These are phyloP conservation scores for Penicillium sp. DNA, from an alignment of 2,329 filamentous ascomycete species.

Conservation along the genomic window DNA sequence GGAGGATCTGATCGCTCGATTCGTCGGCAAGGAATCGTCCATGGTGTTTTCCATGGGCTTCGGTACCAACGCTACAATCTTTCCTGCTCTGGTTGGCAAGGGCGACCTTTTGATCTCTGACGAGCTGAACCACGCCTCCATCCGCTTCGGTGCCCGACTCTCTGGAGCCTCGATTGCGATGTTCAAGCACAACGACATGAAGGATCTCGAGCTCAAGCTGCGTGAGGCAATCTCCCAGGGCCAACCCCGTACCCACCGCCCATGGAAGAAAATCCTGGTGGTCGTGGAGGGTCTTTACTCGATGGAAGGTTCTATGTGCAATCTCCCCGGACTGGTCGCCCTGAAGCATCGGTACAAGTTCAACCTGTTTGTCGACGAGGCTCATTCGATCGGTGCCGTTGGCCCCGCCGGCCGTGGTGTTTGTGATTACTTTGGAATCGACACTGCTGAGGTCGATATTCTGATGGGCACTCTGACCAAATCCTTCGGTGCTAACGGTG, in stretches of 20 bases:
- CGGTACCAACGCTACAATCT: constrained; percentile 87
- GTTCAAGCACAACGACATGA: constrained; percentile 98
- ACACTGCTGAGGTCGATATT: constrained; percentile 82
- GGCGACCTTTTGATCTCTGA: constrained; percentile 93
- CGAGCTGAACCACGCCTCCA: constrained; percentile 95
- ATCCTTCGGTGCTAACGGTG: constrained; percentile 96
- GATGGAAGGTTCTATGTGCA: constrained; percentile 98
- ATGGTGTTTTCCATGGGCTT: constrained; percentile 99
- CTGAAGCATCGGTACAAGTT: constrained; percentile 98
- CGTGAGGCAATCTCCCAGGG: constrained; percentile 93
- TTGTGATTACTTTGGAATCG: constrained; percentile 93
- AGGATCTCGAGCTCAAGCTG: constrained; percentile 74
- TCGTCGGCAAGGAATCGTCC: constrained; percentile 87
- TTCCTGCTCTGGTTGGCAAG: constrained; percentile 86
- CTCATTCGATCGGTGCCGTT: constrained; percentile 89
- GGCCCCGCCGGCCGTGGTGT: constrained; percentile 85
- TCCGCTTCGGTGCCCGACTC: constrained; percentile 87
- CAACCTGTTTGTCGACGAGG: constrained; percentile 90
- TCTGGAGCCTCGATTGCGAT: constrained; percentile 92
- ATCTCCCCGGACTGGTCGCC: constrained; percentile 79
- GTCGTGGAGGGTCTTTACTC: constrained; percentile 97
- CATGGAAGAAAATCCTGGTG: constrained; percentile 98
- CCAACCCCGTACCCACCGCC: constrained; percentile 94
- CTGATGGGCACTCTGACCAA: constrained; percentile 98
- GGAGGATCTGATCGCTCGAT: constrained; percentile 79